Base-by-base conservation (phyloP, 306 rosid species). In the Vicia sativa region DNA sequence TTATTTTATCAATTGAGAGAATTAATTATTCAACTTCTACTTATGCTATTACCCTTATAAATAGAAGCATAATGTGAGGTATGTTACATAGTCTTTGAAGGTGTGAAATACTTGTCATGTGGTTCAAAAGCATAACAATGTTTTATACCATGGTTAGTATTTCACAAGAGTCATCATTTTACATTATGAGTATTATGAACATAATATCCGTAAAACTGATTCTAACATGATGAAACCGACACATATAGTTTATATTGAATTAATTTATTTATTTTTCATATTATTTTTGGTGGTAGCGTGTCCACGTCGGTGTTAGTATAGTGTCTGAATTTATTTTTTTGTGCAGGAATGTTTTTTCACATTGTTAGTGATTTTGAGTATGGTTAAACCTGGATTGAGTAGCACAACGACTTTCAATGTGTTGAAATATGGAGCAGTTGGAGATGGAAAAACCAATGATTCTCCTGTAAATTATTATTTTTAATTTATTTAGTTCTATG, bases 371-470 rank as follows among this genome's bases (percentile, higher is more conserved):
- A 60, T 78, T 63, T 0, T 82, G 21, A 67, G 74, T 55, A 56
- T 73, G 66, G 23, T 77, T 54, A 73, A 34, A 18, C 63, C 61
- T 0, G 82, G 75, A 39, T 73, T 73, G 44, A 73, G 87, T 74
- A 48, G n/a, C 60, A 65, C 82, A 39, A 42, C 70, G 46, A 79
- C 59, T 69, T 79, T 83, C 75, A 70, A 76, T 55, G 87, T 83
- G 55, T 59, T 79, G 67, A 9, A 73, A 3, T 83, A 83, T 76
- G 87, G 84, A 58, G 87, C 87, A 57, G 70, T 60, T 44, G 87
- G 87, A 73, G 75, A 83, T 83, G 82, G 80, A 73, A 15, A 70
- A 59, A 73, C 66, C 55, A 65, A 83, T 34, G 87, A 83, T 41
- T 83, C 87, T 34, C 84, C 81, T 0, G 87, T 83, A 82, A 75